Base-by-base conservation (phyloP, 805 yeast species). In the Myxozyma lipomycoides region DNA sequence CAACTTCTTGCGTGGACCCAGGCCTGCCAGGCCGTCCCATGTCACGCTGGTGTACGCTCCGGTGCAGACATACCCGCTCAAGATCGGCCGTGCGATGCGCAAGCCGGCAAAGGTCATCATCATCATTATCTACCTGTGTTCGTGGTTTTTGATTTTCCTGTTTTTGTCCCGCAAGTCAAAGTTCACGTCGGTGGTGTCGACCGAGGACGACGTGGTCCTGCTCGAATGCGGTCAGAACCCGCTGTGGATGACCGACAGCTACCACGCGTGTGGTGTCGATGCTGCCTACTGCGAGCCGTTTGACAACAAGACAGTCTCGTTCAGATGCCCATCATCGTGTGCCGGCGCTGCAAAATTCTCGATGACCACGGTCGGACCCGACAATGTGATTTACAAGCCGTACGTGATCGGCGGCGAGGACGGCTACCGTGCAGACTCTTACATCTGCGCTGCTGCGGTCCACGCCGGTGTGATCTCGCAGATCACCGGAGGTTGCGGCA, bases 241-340 rank as follows among this genome's bases (percentile, higher is more conserved):
- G 38, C 56, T 55, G 39, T 55, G 59, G 59, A 51, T 48, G 56
- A 30, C 51, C 38, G 39, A 40, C 22, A 45, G 38, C 49, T 48
- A 54, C 40, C 79, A 78, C 7, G 75, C 72, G 0, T 90, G 96
- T 73, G 96, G 96, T 0, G 58, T 83, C 7, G 71, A 82, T 57
- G 95, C 83, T 1, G 65, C 70, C n/a, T 55, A 70, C 5, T 88
- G 96, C 67, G 67, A 64, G 1, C 76, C 80, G 0, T 68, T 75
- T 41, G 68, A 63, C 2, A 66, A 71, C 25, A 62, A 70, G 15
- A 77, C 76, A 19, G 74, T 83, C 24, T 66, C 76, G 3, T 74
- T 89, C 62, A 73, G 88, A 58, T 90, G 98, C 66, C 96, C 96
- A 0, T 95, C 96, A 0, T 70, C 89, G 30, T 90, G 98, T 68